These are phyloP conservation scores for Thalassiosira hispida DNA, from an alignment of 352 stramenopile species.

Conservation along the genomic window DNA sequence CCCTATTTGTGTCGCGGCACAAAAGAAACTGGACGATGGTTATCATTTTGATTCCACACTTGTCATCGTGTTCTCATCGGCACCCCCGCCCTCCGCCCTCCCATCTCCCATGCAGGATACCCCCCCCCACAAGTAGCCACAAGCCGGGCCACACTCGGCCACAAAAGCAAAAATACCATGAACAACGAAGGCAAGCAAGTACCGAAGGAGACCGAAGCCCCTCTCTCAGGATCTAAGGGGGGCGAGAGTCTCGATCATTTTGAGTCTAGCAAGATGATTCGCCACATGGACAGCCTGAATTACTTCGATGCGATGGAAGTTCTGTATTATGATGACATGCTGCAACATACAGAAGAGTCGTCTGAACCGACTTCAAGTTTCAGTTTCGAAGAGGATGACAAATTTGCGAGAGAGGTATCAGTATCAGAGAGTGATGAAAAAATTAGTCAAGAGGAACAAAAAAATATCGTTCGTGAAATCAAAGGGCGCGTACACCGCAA, in stretches of 20 bases:
- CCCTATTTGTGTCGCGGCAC: too few species aligned
- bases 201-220: too few species aligned
- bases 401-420: background rate
- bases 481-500: constrained; percentile 26
- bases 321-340: constrained; percentile 38
- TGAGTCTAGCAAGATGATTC: constrained; percentile 3
- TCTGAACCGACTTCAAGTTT: constrained; percentile 1
- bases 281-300: constrained; percentile 1
- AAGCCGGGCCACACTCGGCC: too few species aligned
- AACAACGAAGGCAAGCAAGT: too few species aligned
- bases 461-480: constrained; percentile 1
- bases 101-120: too few species aligned
- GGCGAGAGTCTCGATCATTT: background rate
- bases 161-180: too few species aligned
- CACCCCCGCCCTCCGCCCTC: too few species aligned
- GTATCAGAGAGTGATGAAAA: background rate
- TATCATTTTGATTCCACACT: too few species aligned
- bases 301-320: constrained; percentile 47
- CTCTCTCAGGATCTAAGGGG: background rate
- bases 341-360: constrained; percentile 12
- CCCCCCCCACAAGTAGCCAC: too few species aligned
- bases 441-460: background rate
- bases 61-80: too few species aligned
- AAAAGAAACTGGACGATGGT: too few species aligned
- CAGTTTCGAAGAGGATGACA: background rate